These are phyloP conservation scores for Chytriomyces sp. DNA, from an alignment of 192 early-diverging fungal genomes.

Conservation along the genomic window DNA sequence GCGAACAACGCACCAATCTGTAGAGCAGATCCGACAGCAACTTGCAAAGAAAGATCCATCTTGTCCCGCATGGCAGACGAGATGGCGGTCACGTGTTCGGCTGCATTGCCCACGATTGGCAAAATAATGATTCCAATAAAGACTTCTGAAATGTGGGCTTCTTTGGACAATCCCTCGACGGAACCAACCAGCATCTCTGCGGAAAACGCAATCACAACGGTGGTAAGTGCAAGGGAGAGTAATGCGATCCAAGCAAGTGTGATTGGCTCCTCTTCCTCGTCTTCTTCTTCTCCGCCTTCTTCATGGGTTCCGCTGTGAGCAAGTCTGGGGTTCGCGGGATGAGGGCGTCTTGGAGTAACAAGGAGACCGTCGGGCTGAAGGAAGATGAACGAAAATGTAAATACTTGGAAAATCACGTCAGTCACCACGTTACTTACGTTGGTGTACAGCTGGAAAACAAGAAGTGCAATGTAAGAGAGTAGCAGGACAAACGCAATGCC, in stretches of 20 bases:
- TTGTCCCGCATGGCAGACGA: conserved; percentile 83
- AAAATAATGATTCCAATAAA: conserved; percentile 92
- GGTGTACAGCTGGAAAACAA: conserved; percentile 89
- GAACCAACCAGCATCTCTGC: conserved; percentile 86
- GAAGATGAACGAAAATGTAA: background rate
- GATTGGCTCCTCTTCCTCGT: conserved; percentile 68
- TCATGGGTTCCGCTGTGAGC: conserved; percentile 21
- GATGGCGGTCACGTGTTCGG: conserved; percentile 86
- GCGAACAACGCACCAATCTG: conserved; percentile 75
- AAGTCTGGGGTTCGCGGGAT: background rate
- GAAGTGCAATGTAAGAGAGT: conserved; percentile 65
- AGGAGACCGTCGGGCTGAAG: conserved; percentile 20
- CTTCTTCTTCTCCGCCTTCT: conserved; percentile 48
- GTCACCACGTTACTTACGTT: conserved; percentile 60
- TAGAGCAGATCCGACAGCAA: conserved; percentile 87
- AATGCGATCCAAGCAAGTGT: conserved; percentile 67
- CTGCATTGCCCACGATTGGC: conserved; percentile 91
- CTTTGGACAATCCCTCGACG: conserved; percentile 75
- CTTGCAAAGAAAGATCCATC: conserved; percentile 89
- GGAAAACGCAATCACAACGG: conserved; percentile 74
- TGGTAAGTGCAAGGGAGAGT: conserved; percentile 65
- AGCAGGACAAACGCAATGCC: conserved; percentile 72
- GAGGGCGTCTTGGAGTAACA: conserved; percentile 13
- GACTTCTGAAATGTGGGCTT: conserved; percentile 73
- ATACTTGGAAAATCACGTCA: conserved; percentile 13